Conservation (phyloP, 257 asterid species). For the Coffea eugenioides region DNA sequence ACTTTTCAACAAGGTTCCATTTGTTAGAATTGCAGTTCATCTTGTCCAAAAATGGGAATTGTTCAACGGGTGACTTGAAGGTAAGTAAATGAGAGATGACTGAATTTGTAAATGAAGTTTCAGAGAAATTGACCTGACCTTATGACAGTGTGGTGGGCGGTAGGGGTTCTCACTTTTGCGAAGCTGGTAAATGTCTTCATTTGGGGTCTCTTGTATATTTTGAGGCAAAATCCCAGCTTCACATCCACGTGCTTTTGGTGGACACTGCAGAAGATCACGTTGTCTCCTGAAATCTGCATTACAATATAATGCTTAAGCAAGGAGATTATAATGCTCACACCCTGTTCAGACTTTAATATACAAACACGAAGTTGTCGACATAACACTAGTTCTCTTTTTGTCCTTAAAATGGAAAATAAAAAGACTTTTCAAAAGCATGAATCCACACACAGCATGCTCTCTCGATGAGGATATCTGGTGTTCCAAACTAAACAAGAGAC, state of each 20-base stretch:
- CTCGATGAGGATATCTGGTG: not conserved
- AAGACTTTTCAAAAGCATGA: not conserved
- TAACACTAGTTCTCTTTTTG: too few species aligned
- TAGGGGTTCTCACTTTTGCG: conserved; percentile 52
- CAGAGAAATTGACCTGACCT: conserved; percentile 34
- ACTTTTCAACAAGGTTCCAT: not conserved
- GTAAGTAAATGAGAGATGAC: not conserved
- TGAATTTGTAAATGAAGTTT: not conserved
- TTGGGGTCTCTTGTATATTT: conserved; percentile 13
- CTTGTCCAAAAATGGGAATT: not conserved
- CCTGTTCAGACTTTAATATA: not conserved
- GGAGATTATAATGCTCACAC: not conserved
- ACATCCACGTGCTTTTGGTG: conserved; percentile 24
- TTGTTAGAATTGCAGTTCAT: not conserved
- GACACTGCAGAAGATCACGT: conserved; percentile 7
- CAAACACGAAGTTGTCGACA: not conserved
- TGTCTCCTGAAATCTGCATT: conserved; percentile 29
- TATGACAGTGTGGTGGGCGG: conserved; percentile 52
- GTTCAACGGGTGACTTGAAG: not conserved
- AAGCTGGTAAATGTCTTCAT: conserved; percentile 30
- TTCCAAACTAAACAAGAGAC: not conserved
- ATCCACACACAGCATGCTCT: not conserved
- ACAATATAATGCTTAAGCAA: conserved; percentile 9
- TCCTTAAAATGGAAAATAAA: too few species aligned
- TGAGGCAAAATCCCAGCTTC: conserved; percentile 27